Conservation (phyloP, 1,284 basidiomycete species). For the Cronartium ribicola region DNA sequence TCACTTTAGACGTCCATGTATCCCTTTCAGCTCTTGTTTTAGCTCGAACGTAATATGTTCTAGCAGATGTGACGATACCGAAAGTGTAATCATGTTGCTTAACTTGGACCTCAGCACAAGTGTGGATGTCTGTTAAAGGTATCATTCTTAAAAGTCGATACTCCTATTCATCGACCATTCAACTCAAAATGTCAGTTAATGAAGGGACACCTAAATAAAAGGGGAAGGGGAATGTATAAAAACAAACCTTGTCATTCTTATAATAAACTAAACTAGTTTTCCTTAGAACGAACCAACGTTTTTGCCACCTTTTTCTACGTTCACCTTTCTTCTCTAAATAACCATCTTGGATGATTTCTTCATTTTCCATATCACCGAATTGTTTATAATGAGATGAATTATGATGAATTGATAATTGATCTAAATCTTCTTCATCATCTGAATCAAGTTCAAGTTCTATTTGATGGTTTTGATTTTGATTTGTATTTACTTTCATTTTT, state of each 20-base stretch:
- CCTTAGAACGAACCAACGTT: constrained; percentile 94
- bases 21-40: constrained; percentile 67
- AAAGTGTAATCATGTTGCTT: constrained; percentile 88
- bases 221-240: constrained; percentile 45
- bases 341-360: constrained; percentile 54
- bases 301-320: constrained; percentile 97
- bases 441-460: constrained; percentile 29
- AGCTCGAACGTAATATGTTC: constrained; percentile 92
- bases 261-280: constrained; percentile 91
- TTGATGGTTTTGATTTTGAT: neutral
- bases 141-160: constrained; percentile 87
- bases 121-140: constrained; percentile 82
- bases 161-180: constrained; percentile 55
- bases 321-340: constrained; percentile 96
- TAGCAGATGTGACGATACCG: constrained; percentile 80
- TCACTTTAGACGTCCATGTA: constrained; percentile 79
- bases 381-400: constrained; percentile 29
- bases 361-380: constrained; percentile 41
- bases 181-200: neutral
- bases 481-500: neutral
- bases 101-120: constrained; percentile 77
- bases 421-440: constrained; percentile 25
- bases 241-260: constrained; percentile 70
- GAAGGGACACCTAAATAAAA: neutral
- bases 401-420: constrained; percentile 17